Conservation (phyloP, 805 yeast genomes). For the Priceomyces melissophilus region DNA sequence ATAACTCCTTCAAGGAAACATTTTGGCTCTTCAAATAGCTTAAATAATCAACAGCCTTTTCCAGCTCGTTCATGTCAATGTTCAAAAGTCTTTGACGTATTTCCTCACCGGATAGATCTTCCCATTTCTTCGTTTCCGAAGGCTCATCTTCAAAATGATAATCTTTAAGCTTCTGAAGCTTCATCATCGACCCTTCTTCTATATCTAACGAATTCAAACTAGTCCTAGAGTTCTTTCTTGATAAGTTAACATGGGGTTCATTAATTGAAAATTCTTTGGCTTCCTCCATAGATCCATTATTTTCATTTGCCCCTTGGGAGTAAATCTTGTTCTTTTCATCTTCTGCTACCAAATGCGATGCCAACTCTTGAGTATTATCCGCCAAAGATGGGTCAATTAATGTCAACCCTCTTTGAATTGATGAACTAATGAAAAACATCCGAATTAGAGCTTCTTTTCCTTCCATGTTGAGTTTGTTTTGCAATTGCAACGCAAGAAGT, state of each 20-base stretch:
- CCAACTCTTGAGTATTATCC: constrained; percentile 7
- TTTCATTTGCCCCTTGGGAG: constrained; percentile 2
- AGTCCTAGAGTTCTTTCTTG: constrained; percentile 27
- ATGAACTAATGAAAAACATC: constrained; percentile 65
- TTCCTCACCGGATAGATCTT: constrained; percentile 34
- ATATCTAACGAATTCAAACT: constrained; percentile 33
- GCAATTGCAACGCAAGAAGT: constrained; percentile 54
- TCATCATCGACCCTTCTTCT: constrained; percentile 42
- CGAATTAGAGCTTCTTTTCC: constrained; percentile 76
- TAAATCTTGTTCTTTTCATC: constrained; percentile 15
- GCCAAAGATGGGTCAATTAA: constrained; percentile 35
- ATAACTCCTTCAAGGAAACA: constrained; percentile 24
- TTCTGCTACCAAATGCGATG: constrained; percentile 12
- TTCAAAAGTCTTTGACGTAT: constrained; percentile 30
- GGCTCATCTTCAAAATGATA: constrained; percentile 11
- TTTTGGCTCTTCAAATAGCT: constrained; percentile 30
- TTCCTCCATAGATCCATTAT: background rate
- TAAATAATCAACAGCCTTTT: constrained; percentile 29
- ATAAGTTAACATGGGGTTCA: constrained; percentile 14
- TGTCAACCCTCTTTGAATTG: constrained; percentile 55
- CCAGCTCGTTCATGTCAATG: constrained; percentile 31
- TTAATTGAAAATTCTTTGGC: constrained; percentile 1
- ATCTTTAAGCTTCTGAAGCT: constrained; percentile 27
- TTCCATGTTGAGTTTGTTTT: constrained; percentile 53
- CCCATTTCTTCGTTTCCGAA: constrained; percentile 7